Percentiles rank a stretch among this genome's conserved stretches.
Conservation (phyloP, 805 yeast genomes). For the Zygotorulaspora danielsina region DNA sequence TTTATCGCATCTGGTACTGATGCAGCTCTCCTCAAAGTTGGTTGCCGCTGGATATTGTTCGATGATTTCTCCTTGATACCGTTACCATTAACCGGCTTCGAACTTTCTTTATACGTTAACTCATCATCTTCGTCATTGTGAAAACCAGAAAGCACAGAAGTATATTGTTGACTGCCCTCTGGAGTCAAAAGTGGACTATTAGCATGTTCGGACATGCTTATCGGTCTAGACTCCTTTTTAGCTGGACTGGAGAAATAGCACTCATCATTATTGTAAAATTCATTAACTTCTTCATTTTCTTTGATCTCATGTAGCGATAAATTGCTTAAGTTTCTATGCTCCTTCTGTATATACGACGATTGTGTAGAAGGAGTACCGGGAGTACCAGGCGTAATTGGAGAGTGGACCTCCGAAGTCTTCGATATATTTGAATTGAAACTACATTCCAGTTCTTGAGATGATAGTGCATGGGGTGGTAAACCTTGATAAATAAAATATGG, state of each 20-base stretch:
- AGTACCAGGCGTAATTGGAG: constrained; percentile 14
- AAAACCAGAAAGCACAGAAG: constrained; percentile 25
- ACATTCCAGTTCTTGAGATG: constrained; percentile 19
- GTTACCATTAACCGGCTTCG: constrained; percentile 1
- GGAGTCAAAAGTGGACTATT: constrained; percentile 14
- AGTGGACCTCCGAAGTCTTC: constrained; percentile 7
- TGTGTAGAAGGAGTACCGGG: constrained; percentile 13
- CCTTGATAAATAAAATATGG: constrained; percentile 59
- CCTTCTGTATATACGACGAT: constrained; percentile 14
- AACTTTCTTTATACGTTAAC: constrained; percentile 3
- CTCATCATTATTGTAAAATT: constrained; percentile 14
- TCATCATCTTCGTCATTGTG: constrained; percentile 18
- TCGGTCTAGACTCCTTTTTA: constrained; percentile 5
- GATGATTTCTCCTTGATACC: constrained; percentile 5
- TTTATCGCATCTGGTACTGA: constrained; percentile 72
- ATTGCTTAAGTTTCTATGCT: constrained; percentile 24
- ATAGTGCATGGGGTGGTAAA: constrained; percentile 47
- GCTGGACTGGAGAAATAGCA: constrained; percentile 1
- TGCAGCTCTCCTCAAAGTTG: constrained; percentile 65
- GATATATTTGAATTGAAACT: constrained; percentile 12
- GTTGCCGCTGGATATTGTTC: constrained; percentile 16
- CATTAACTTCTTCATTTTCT: constrained; percentile 33
- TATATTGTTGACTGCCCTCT: constrained; percentile 21
- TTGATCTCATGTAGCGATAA: constrained; percentile 35
- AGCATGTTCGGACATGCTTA: constrained; percentile 4